phyloP scores from a whole-genome alignment of 2,329 filamentous ascomycete species.

The Rhinocladiella mackenziei region DNA sequence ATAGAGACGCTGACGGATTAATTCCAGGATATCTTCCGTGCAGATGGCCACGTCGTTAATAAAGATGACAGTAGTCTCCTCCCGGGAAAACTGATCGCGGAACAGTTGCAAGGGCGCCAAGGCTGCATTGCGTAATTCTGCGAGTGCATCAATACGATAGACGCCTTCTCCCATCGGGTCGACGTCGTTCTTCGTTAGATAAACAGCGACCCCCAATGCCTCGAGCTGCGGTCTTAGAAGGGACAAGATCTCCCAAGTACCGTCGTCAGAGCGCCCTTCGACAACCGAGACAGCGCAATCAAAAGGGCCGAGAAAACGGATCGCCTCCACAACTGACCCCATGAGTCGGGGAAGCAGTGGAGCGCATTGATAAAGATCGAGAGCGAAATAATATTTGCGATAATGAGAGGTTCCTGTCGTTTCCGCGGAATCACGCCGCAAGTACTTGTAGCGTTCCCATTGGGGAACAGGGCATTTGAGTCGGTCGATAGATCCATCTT shows the following conservation, averaged over 20 bases:
- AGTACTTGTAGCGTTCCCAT: too few species aligned
- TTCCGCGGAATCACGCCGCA: too few species aligned
- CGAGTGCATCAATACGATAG: conserved; percentile 48
- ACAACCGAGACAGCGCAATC: conserved; percentile 54
- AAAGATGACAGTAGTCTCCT: conserved; percentile 48
- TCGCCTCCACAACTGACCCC: conserved; percentile 50
- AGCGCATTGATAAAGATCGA: conserved; percentile 49
- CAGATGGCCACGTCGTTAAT: conserved; percentile 54
- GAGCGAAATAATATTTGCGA: conserved; percentile 51
- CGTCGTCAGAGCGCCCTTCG: conserved; percentile 54
- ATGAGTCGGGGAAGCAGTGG: conserved; percentile 50
- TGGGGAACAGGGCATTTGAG: too few species aligned
- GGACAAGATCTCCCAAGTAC: conserved; percentile 50
- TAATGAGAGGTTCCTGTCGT: too few species aligned
- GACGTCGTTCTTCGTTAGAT: conserved; percentile 37
- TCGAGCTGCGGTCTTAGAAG: conserved; percentile 42
- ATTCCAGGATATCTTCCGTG: conserved; percentile 55
- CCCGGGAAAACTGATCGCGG: conserved; percentile 27
- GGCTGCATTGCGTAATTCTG: conserved; percentile 52
- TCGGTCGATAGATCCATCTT: too few species aligned
- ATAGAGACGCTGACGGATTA: conserved; percentile 46
- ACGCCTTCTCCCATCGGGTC: conserved; percentile 39
- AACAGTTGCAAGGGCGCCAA: conserved; percentile 44
- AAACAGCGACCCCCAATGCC: conserved; percentile 27
- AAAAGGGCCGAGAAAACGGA: conserved; percentile 49